Conservation (phyloP, 257 asterid species). For the Jacaranda copaia region DNA sequence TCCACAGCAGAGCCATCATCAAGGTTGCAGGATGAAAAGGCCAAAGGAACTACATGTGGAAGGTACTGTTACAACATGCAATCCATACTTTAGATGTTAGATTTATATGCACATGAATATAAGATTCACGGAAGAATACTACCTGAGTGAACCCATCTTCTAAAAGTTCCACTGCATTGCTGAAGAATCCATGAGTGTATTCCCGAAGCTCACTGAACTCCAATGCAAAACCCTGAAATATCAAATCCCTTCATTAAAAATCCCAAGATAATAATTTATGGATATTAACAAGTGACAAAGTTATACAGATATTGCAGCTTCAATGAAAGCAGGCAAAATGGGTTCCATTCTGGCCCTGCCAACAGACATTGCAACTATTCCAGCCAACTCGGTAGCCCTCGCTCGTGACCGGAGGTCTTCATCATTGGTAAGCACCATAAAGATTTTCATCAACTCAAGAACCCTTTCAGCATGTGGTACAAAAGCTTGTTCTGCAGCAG, state of each 20-base stretch:
- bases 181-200: slow-evolving; percentile 98
- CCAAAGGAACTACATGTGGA: slow-evolving; percentile 89
- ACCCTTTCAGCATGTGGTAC: slow-evolving; percentile 94
- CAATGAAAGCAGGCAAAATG: slow-evolving; percentile 84
- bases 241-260: slow-evolving; percentile 37
- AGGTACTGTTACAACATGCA: slow-evolving; percentile 75
- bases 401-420: slow-evolving; percentile 98
- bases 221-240: slow-evolving; percentile 83
- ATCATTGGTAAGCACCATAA: slow-evolving; percentile 95
- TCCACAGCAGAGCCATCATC: slow-evolving; percentile 99
- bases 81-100: slow-evolving; percentile 35
- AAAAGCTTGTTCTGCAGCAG: slow-evolving; percentile 98
- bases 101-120: slow-evolving; percentile 9
- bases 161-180: slow-evolving; percentile 88
- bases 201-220: slow-evolving; percentile 98
- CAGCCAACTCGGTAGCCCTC: slow-evolving; percentile 98
- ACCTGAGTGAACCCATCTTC: slow-evolving; percentile 94
- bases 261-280: slow-evolving; percentile 22
- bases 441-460: slow-evolving; percentile 89
- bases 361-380: slow-evolving; percentile 95
- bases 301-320: slow-evolving; percentile 91
- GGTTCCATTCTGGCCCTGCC: slow-evolving; percentile 92
- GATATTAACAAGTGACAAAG: slow-evolving; percentile 34
- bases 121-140: slow-evolving; percentile 39
- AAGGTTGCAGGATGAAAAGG: slow-evolving; percentile 92